Conservation (phyloP, 129 eudicot species). For the Lonicera japonica region DNA sequence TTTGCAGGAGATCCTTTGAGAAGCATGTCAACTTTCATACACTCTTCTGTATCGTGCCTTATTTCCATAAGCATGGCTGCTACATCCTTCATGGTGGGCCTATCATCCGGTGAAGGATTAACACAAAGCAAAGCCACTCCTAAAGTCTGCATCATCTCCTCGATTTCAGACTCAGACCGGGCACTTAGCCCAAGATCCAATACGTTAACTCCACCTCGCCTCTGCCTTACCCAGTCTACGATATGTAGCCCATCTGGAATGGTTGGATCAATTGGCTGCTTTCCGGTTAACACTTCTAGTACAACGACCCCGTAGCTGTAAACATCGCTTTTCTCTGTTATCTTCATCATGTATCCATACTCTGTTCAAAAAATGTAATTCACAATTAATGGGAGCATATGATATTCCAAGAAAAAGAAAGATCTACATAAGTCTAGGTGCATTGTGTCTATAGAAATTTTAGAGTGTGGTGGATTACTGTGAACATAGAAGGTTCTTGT, state of each 20-base stretch:
- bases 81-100: slow-evolving; percentile 91
- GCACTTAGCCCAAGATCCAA: slow-evolving; percentile 44
- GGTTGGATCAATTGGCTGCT: slow-evolving; percentile 95
- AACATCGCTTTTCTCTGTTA: slow-evolving; percentile 93
- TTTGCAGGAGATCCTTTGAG: slow-evolving; percentile 36
- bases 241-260: slow-evolving; percentile 88
- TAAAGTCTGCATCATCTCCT: slow-evolving; percentile 85
- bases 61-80: slow-evolving; percentile 83
- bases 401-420: too few species aligned
- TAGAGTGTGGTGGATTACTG: too few species aligned
- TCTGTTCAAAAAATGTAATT: too few species aligned
- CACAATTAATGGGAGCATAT: too few species aligned
- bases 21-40: slow-evolving; percentile 38
- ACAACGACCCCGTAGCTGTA: slow-evolving; percentile 95
- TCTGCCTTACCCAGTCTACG: slow-evolving; percentile 86
- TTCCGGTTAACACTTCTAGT: slow-evolving; percentile 83
- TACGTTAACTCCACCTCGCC: slow-evolving; percentile 48
- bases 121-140: slow-evolving; percentile 94
- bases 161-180: slow-evolving; percentile 61
- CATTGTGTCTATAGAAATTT: too few species aligned
- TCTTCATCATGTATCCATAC: slow-evolving; percentile 94
- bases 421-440: too few species aligned
- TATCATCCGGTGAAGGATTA: slow-evolving; percentile 67
- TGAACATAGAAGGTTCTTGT: too few species aligned
- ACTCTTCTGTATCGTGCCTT: slow-evolving; percentile 57